These are phyloP conservation scores for Carpinus viminea DNA, from an alignment of 306 rosid species.

Conservation along the genomic window DNA sequence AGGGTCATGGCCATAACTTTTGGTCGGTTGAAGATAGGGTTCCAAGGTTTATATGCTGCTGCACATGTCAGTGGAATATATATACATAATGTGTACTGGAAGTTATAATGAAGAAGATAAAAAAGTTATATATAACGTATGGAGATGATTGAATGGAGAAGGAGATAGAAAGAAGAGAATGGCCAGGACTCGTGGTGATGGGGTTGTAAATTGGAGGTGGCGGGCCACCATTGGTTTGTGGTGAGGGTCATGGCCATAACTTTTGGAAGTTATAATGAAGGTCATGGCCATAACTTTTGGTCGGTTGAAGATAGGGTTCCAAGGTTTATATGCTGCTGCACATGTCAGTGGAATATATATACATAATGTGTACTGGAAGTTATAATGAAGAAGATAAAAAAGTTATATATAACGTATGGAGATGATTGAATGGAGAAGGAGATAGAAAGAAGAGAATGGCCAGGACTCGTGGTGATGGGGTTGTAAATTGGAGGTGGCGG, in stretches of 20 bases:
- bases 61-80: not conserved
- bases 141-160: not conserved
- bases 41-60: not conserved
- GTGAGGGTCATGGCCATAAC: too few relatives aligned
- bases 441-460: not conserved
- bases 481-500: not conserved
- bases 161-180: not conserved
- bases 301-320: not conserved
- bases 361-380: not conserved
- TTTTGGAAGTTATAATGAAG: too few relatives aligned
- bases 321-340: not conserved
- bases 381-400: not conserved
- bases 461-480: not conserved
- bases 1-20: slow-evolving; percentile 1
- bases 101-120: not conserved
- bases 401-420: not conserved
- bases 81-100: not conserved
- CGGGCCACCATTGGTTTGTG: not conserved
- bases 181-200: not conserved
- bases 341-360: not conserved
- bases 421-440: not conserved
- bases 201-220: not conserved
- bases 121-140: not conserved
- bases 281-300: not conserved
- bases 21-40: not conserved